Base-by-base conservation (phyloP, 257 asterid species). In the Ilex aquifolium region DNA sequence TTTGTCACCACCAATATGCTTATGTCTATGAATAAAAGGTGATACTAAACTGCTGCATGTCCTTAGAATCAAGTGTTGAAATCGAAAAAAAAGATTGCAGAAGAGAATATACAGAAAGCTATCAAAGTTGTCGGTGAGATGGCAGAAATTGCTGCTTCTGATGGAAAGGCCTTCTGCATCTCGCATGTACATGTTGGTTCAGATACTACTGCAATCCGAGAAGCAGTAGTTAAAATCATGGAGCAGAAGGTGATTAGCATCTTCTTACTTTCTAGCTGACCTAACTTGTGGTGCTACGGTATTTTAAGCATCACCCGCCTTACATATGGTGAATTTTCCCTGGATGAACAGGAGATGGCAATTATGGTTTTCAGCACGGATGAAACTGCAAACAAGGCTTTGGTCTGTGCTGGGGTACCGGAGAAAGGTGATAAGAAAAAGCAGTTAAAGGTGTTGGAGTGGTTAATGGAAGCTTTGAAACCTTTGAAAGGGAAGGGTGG, bases 391-490 rank as follows among this genome's bases (percentile, higher is more conserved):
- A 85, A 85, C 72, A 93, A 93, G 84, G 95, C 88, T 60, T 78
- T 93, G 42, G 95, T 90, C 13, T 93, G 97, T 69, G 99, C 99
- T 68, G 97, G 99, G 63, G 92, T 90, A n/a, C 99, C 99, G 0
- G 95, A 85, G 65, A 69, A 83, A 63, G 79, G 80, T 56, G 86
- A 74, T 59, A 83, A 77, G 74, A 81, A 75, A 78, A 77, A 75
- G 73, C 80, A 73, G 64, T 75, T 93, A 71, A 84, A 82, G 52
- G 90, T 77, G 31, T 78, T 79, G 17, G 97, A 88, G 31, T 93
- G 99, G 99, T 65, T 93, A 80, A 83, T 75, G 63, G 78, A 79
- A 44, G 95, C 86, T 53, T 68, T 90, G 83, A 88, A 79, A 32
- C 79, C 84, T 62, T 81, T 93, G 62, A 80, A 68, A 11, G 99